Percentiles rank a stretch among this genome's conserved stretches.
These are phyloP conservation scores for Phoenix roebelenii DNA, from an alignment of 176 grass and related monocot genomes.

Conservation along the genomic window DNA sequence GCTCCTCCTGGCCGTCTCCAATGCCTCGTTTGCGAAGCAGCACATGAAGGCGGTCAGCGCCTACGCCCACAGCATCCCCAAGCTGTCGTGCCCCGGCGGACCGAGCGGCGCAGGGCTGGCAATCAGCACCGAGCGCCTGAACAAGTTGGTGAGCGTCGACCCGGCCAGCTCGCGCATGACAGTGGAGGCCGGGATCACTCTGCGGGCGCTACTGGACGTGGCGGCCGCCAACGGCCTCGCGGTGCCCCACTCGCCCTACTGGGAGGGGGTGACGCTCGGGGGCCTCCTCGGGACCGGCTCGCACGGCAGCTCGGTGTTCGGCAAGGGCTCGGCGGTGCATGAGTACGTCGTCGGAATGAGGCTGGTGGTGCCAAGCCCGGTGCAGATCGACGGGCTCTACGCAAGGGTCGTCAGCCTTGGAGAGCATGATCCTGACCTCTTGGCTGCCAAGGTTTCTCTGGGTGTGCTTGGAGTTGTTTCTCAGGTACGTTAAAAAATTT, in stretches of 20 bases:
- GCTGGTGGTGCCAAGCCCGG: constrained; percentile 38
- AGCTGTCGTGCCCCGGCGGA: constrained; percentile 15
- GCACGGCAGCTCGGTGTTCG: constrained; percentile 47
- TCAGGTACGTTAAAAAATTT: constrained; percentile 29
- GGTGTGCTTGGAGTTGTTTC: constrained; percentile 66
- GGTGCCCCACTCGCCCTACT: constrained; percentile 49
- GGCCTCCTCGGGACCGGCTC: constrained; percentile 48
- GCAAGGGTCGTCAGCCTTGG: constrained; percentile 23
- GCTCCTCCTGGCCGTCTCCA: constrained; percentile 8
- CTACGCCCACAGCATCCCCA: constrained; percentile 19
- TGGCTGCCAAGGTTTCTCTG: constrained; percentile 61
- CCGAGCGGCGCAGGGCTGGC: background rate
- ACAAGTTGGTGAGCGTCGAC: constrained; percentile 22
- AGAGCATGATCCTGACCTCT: constrained; percentile 29
- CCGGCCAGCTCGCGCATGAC: constrained; percentile 11
- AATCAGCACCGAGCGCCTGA: constrained; percentile 10
- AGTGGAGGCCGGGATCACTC: constrained; percentile 29
- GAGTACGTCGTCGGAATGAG: constrained; percentile 49
- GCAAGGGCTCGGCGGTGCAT: constrained; percentile 56
- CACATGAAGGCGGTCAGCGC: constrained; percentile 11
- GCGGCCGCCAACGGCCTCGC: constrained; percentile 34
- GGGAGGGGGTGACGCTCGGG: constrained; percentile 45
- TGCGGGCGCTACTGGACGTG: constrained; percentile 29
- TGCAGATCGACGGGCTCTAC: constrained; percentile 23
- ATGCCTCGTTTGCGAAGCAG: constrained; percentile 1